These are phyloP conservation scores for Ottelia alismoides DNA, from an alignment of 106 monocot genomes.

Conservation along the genomic window DNA sequence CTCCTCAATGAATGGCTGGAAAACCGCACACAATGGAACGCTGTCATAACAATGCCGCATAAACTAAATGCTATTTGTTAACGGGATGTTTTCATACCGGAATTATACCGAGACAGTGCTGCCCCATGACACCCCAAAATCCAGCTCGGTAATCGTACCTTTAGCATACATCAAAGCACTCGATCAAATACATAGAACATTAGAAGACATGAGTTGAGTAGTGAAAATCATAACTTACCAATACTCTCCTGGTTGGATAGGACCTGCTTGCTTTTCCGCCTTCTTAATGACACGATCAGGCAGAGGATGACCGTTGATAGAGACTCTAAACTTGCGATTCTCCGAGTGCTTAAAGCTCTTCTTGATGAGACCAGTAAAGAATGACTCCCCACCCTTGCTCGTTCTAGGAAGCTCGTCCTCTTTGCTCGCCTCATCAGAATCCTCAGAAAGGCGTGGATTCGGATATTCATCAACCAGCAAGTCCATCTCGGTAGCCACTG, in stretches of 20 bases:
- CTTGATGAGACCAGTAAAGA: conserved; percentile 61
- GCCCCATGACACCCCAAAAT: conserved; percentile 91
- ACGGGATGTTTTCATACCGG: conserved; percentile 88
- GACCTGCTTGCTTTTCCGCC: conserved; percentile 79
- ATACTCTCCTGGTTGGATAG: conserved; percentile 68
- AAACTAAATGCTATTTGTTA: no score
- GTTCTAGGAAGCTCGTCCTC: conserved; percentile 25
- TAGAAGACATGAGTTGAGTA: background rate
- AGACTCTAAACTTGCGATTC: conserved; percentile 37
- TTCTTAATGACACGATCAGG: conserved; percentile 66
- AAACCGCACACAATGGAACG: conserved; percentile 57
- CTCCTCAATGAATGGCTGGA: conserved; percentile 85
- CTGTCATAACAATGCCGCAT: conserved; percentile 80
- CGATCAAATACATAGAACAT: background rate
- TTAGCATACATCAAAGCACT: conserved; percentile 2
- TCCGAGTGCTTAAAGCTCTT: conserved; percentile 46
- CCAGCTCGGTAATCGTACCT: conserved; percentile 99
- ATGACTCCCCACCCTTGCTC: conserved; percentile 60
- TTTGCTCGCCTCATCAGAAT: conserved; percentile 26
- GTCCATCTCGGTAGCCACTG: conserved; percentile 44
- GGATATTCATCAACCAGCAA: conserved; percentile 40
- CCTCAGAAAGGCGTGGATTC: conserved; percentile 31
- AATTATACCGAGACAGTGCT: conserved; percentile 90
- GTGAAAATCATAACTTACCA: conserved; percentile 28
- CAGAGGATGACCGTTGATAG: conserved; percentile 49